Percentiles rank a stretch among this genome's conserved stretches.
phyloP scores from a whole-genome alignment of 805 yeast species.

The Candida caryicola region DNA sequence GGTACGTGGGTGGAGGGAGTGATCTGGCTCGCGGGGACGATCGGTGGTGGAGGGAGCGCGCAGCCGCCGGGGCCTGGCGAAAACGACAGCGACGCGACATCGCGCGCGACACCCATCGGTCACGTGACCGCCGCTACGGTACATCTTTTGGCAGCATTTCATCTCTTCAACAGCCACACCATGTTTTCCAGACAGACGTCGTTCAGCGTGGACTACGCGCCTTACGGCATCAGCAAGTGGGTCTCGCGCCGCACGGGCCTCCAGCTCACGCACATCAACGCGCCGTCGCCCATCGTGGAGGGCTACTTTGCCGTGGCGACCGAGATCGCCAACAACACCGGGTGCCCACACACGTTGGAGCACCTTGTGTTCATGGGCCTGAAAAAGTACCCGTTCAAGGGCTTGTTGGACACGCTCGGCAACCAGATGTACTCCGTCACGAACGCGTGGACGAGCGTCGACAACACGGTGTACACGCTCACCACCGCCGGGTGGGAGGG shows the following conservation, averaged over 20 bases:
- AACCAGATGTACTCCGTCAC: slow-evolving; percentile 81
- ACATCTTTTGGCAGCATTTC: no score
- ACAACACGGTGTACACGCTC: slow-evolving; percentile 90
- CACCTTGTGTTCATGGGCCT: slow-evolving; percentile 96
- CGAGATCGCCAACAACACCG: slow-evolving; percentile 81
- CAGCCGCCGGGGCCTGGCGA: no score
- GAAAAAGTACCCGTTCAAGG: slow-evolving; percentile 83
- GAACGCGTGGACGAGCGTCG: slow-evolving; percentile 96
- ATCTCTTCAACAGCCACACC: neutral
- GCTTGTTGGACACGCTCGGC: slow-evolving; percentile 82
- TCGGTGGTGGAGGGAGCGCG: no score
- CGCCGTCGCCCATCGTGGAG: slow-evolving; percentile 81
- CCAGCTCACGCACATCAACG: slow-evolving; percentile 71
- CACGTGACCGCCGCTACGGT: no score
- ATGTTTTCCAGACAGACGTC: slow-evolving; percentile 27
- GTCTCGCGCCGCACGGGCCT: slow-evolving; percentile 76
- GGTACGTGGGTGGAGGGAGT: no score
- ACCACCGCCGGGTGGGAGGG: slow-evolving; percentile 97
- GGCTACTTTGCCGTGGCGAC: slow-evolving; percentile 98
- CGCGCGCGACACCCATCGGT: no score
- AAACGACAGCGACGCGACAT: no score
- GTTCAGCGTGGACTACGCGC: slow-evolving; percentile 73
- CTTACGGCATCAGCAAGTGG: slow-evolving; percentile 72
- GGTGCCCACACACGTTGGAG: slow-evolving; percentile 94
- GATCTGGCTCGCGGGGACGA: no score